A percentile compares a stretch with the other conserved stretches of the same genome.
Evolutionary conservation across 176 grass and related monocot genomes (phyloP).

Genomic region (Oryza brachyantha): DNA sequence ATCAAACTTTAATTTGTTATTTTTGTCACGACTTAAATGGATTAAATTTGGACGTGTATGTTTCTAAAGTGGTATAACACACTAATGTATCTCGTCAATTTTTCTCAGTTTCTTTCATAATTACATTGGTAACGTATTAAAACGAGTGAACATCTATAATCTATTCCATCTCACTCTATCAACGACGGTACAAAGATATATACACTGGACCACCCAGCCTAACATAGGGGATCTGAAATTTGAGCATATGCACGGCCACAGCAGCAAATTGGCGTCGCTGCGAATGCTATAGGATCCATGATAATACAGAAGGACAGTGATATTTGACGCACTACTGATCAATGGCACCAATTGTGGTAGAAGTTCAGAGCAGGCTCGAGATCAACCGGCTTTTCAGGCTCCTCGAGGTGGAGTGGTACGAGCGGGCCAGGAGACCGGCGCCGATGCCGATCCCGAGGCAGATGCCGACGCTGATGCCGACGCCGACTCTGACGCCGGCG

Average conservation of each 20-base stretch:
- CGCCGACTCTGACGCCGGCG: conserved; percentile 70
- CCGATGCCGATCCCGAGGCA: conserved; percentile 77
- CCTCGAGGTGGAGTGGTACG: conserved; percentile 68
- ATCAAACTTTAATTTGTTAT: too few relatives aligned
- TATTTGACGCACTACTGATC: not conserved
- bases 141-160: too few relatives aligned
- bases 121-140: too few relatives aligned
- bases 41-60: too few relatives aligned
- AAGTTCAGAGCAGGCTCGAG: conserved; percentile 39
- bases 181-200: not conserved
- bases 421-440: conserved; percentile 60
- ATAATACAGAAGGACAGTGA: not conserved
- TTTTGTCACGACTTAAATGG: too few relatives aligned
- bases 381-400: conserved; percentile 56
- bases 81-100: too few relatives aligned
- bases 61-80: too few relatives aligned
- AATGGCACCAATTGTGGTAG: not conserved
- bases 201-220: not conserved
- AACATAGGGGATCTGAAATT: not conserved
- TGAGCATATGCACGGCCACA: not conserved
- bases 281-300: too few relatives aligned
- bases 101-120: too few relatives aligned
- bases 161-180: not conserved
- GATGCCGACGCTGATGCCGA: conserved; percentile 81
- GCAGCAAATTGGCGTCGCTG: too few relatives aligned